Evolutionary conservation across 371 early-diverging fungal genomes (phyloP).

Genomic region (Mortierella polycephala): DNA sequence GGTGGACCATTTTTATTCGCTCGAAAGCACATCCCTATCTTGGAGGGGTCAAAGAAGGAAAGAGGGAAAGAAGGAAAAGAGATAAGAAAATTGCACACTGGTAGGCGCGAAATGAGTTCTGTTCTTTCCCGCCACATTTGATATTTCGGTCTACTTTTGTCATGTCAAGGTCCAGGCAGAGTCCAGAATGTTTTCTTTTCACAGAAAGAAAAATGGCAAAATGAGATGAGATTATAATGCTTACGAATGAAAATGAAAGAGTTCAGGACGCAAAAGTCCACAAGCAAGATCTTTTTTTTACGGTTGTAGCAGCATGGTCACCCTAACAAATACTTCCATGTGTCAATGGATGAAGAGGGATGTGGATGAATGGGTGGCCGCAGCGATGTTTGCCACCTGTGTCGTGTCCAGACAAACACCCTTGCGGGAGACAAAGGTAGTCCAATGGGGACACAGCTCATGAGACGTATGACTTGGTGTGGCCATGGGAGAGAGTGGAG

Average conservation of each 20-base stretch:
- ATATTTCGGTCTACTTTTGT: not conserved
- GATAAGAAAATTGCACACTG: not conserved
- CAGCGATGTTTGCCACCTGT: too few species aligned
- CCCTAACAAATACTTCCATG: not conserved
- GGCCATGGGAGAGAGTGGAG: too few species aligned
- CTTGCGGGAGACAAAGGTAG: too few species aligned
- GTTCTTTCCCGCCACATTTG: slow-evolving; percentile 15
- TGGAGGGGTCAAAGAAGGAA: not conserved
- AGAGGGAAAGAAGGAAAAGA: not conserved
- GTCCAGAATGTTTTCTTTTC: not conserved
- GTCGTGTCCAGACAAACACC: too few species aligned
- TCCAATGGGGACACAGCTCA: too few species aligned
- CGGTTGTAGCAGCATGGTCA: not conserved
- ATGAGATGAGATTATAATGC: not conserved
- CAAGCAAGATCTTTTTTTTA: not conserved
- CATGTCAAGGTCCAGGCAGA: not conserved
- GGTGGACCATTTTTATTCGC: too few species aligned
- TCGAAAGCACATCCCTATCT: not conserved
- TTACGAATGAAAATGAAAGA: not conserved
- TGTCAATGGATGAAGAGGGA: too few species aligned
- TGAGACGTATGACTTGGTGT: too few species aligned
- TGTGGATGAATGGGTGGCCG: too few species aligned
- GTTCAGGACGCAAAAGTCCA: not conserved
- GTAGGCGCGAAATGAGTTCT: slow-evolving; percentile 1
- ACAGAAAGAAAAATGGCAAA: not conserved